Evolutionary conservation across 1,284 basidiomycete genomes (phyloP), one percentile per base, ranked within the genome.

Genomic region (Ceratobasidium sp.): DNA sequence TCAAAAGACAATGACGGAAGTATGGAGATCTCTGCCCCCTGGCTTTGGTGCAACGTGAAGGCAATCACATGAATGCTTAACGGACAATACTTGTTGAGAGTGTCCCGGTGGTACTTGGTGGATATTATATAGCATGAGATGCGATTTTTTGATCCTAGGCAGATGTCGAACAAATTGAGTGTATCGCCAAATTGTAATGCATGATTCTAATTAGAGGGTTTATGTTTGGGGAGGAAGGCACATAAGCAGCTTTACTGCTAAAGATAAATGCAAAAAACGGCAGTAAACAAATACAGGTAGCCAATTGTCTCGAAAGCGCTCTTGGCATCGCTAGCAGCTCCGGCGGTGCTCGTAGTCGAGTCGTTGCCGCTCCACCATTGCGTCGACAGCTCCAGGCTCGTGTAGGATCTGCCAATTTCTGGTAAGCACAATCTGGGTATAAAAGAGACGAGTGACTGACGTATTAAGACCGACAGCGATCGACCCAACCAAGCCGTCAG

Each of bases 391-490:
- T 74, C 60, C 13, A 61, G 33, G 28, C 60, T 74, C 11, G 71
- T 74, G 20, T 64, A 74, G 0, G 71, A 74, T 5, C 71, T 64
- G 31, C 13, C 15, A 6, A 23, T 35, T 23, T n/a, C n/a, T 10
- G 6, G 42, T 49, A 6, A 35, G 33, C 0, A 39, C 10, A 20
- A 35, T 13, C 15, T 28, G 11, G 31, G 26, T 2, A 37, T 3
- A 26, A 47, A 10, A 63, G 45, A 42, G 2, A 42, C 42, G 31
- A 31, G 1, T 28, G 26, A 61, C 69, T 49, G 13, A 73, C 69
- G 23, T 73, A 26, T 61, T 73, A 23, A 73, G 56, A 39, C 56
- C 69, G n/a, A 73, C 69, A n/a, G 63, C 33, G 31, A 73, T 73
- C 2, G 69, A 73, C 10, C 69, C 69, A 47, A 73, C 17, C 15